A percentile compares a stretch with the other conserved stretches of the same genome.
Evolutionary conservation across 2,329 filamentous ascomycete species (phyloP).

Genomic region (Verticillium isaacii): DNA sequence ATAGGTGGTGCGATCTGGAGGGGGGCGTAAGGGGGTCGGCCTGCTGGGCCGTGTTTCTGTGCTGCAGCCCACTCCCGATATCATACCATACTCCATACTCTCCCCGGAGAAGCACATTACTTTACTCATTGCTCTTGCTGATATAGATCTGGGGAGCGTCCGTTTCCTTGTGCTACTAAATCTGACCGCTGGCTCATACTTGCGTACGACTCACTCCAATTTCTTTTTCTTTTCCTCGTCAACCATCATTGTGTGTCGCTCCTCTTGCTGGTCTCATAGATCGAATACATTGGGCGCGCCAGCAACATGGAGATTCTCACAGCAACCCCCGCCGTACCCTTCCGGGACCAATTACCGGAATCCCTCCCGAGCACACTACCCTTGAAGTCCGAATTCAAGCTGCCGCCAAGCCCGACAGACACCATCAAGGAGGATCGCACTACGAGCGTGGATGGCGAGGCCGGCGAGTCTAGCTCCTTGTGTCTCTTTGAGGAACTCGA

Average conservation of each 20-base stretch:
- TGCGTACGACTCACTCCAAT: neutral
- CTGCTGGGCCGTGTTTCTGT: neutral
- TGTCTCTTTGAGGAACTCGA: slow-evolving; percentile 13
- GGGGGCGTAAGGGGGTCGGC: neutral
- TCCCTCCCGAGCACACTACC: slow-evolving; percentile 12
- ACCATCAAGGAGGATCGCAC: slow-evolving; percentile 32
- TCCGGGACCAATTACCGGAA: slow-evolving; percentile 4
- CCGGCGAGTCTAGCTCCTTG: slow-evolving; percentile 10
- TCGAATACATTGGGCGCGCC: neutral
- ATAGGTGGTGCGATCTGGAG: neutral
- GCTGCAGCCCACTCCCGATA: neutral
- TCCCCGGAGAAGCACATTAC: neutral
- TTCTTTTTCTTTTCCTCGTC: neutral
- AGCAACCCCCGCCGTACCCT: neutral
- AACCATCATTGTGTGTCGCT: neutral
- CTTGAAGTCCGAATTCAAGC: slow-evolving; percentile 11
- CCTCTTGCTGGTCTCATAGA: neutral
- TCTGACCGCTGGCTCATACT: neutral
- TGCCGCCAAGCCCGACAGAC: slow-evolving; percentile 34
- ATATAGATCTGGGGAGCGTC: neutral
- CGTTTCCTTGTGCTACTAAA: neutral
- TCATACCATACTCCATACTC: neutral
- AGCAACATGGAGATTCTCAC: slow-evolving; percentile 1
- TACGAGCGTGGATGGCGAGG: slow-evolving; percentile 24
- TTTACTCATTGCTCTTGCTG: neutral